These are phyloP conservation scores for Eucalyptus pauciflora DNA, from an alignment of 345 rosid genomes.

Conservation along the genomic window DNA sequence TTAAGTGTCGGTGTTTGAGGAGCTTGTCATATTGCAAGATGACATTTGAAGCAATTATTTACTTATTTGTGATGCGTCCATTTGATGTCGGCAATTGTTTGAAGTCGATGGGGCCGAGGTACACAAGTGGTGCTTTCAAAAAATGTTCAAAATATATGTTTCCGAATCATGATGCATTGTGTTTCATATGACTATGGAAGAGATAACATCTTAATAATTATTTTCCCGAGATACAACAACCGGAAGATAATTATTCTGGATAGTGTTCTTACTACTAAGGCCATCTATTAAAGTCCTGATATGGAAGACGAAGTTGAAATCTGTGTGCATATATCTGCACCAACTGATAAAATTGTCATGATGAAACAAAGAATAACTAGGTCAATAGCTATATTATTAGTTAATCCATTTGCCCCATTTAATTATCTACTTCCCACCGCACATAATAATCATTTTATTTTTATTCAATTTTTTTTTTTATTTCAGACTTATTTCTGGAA, in stretches of 20 bases:
- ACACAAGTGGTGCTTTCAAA: background rate
- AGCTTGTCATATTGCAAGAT: too few species aligned
- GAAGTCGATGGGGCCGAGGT: slow-evolving; percentile 23
- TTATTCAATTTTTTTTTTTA: fast-evolving
- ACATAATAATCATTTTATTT: fast-evolving
- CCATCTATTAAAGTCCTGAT: slow-evolving; percentile 21
- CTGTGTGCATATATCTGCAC: slow-evolving; percentile 8
- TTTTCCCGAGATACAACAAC: slow-evolving; percentile 14
- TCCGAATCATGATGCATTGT: too few species aligned
- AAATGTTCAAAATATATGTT: background rate
- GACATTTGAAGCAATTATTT: too few species aligned
- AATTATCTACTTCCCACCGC: fast-evolving
- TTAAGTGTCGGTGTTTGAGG: too few species aligned
- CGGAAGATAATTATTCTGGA: slow-evolving; percentile 10
- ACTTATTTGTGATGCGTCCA: too few species aligned
- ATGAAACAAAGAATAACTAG: slow-evolving; percentile 13
- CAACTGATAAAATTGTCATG: slow-evolving; percentile 13
- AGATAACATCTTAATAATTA: slow-evolving; percentile 23
- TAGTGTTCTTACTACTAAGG: slow-evolving; percentile 14
- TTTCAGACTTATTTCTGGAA: fast-evolving
- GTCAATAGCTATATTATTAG: background rate
- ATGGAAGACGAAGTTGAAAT: slow-evolving; percentile 28
- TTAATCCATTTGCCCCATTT: background rate
- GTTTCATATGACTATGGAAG: slow-evolving; percentile 20
- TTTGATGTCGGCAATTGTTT: slow-evolving; percentile 30